A percentile compares a stretch with the other conserved stretches of the same genome.
Conservation (phyloP, 441 rosid genomes). For the Cnidoscolus chayamansa region DNA sequence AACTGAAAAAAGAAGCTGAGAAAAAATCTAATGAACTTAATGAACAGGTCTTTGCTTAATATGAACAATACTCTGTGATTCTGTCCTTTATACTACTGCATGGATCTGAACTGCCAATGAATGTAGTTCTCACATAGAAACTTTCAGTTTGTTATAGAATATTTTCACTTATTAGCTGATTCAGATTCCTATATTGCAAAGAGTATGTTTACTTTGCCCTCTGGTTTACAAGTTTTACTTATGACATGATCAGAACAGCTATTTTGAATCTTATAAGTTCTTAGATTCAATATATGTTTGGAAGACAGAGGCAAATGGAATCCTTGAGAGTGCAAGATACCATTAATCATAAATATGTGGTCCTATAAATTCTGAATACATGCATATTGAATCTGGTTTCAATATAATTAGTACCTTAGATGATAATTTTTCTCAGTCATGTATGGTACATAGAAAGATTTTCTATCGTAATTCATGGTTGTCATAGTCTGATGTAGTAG, state of each 20-base stretch:
- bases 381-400: neutral
- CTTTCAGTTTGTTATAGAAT: neutral
- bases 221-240: neutral
- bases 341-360: neutral
- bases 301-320: neutral
- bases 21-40: constrained; percentile 71
- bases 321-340: neutral
- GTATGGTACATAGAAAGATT: too few relatives aligned
- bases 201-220: neutral
- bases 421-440: neutral
- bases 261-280: neutral
- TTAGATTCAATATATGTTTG: neutral
- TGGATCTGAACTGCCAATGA: neutral
- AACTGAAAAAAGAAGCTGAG: constrained; percentile 62
- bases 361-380: neutral
- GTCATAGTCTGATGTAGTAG: too few relatives aligned
- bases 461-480: too few relatives aligned
- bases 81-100: neutral
- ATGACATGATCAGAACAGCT: neutral
- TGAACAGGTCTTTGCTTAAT: constrained; percentile 61
- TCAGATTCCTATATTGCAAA: neutral
- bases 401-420: neutral
- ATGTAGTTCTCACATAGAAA: neutral
- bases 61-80: neutral
- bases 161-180: neutral